phyloP scores from a whole-genome alignment of 129 eudicot species.

The Flaveria brownii region DNA sequence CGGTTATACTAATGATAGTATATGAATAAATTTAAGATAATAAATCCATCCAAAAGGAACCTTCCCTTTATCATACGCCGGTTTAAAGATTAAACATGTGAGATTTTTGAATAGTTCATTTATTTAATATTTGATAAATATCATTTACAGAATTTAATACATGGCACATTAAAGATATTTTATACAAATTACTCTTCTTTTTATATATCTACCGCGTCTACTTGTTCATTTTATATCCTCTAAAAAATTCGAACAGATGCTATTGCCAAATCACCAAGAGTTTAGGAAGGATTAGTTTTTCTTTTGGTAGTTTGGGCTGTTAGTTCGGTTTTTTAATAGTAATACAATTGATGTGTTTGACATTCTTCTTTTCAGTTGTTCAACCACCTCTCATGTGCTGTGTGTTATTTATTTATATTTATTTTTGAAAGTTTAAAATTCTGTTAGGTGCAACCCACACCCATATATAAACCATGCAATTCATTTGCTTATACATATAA shows the following conservation, averaged over 20 bases:
- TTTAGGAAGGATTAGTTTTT: not conserved
- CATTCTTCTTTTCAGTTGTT: conserved; percentile 18
- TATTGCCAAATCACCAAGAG: not conserved
- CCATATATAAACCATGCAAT: conserved; percentile 2
- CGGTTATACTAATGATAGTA: no score
- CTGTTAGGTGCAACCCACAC: not conserved
- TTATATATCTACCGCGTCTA: not conserved
- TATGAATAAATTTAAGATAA: no score
- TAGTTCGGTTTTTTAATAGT: conserved; percentile 2
- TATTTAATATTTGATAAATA: no score
- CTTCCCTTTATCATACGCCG: no score
- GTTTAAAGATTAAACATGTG: no score
- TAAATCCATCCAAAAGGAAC: no score
- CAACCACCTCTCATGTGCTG: conserved; percentile 33
- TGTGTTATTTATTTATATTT: conserved; percentile 1
- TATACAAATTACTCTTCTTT: not conserved
- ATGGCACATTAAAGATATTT: no score
- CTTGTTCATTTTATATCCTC: not conserved
- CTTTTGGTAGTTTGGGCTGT: not conserved
- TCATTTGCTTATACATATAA: not conserved
- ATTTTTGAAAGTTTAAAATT: not conserved
- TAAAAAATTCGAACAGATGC: not conserved
- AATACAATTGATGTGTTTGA: conserved; percentile 26
- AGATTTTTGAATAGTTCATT: no score
- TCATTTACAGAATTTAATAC: no score